Evolutionary conservation across 768 basidiomycete genomes (phyloP).

Genomic region (Panellus pusillus): DNA sequence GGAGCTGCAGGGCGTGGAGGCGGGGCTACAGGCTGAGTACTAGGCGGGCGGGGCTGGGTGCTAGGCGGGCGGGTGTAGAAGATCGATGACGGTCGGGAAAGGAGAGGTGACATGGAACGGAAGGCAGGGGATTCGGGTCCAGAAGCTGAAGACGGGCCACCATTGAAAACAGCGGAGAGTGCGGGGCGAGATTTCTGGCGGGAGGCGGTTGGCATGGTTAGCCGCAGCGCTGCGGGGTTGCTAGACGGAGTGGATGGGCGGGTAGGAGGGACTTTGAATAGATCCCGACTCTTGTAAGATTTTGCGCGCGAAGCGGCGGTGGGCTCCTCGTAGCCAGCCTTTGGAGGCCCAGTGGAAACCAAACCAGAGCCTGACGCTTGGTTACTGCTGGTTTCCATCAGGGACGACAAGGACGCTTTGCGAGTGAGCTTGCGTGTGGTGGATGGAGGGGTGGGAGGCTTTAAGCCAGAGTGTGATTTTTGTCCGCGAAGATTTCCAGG

Average conservation of each 20-base stretch:
- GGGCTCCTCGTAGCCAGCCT: constrained; percentile 69
- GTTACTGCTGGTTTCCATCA: constrained; percentile 60
- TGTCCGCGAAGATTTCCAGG: constrained; percentile 77
- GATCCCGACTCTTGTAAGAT: constrained; percentile 64
- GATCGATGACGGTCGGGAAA: constrained; percentile 60
- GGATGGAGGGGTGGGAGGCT: constrained; percentile 70
- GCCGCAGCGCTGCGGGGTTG: constrained; percentile 71
- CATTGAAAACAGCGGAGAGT: constrained; percentile 73
- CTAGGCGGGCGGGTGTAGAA: constrained; percentile 39
- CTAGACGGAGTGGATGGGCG: constrained; percentile 80
- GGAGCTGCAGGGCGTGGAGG: constrained; percentile 49
- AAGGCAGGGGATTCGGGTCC: constrained; percentile 35
- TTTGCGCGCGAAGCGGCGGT: constrained; percentile 84
- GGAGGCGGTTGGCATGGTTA: constrained; percentile 86
- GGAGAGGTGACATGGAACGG: constrained; percentile 61
- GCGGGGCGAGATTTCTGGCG: constrained; percentile 74
- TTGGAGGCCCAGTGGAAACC: constrained; percentile 37
- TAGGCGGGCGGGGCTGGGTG: constrained; percentile 32
- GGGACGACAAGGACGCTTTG: constrained; percentile 77
- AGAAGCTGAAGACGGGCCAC: constrained; percentile 33
- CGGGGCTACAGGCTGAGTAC: constrained; percentile 30
- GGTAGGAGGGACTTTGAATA: constrained; percentile 69
- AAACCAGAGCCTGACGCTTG: constrained; percentile 59
- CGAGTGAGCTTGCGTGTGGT: constrained; percentile 63
- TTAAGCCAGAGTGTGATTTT: constrained; percentile 82